A percentile compares a stretch with the other conserved stretches of the same genome.
phyloP scores from a whole-genome alignment of 345 rosid genomes.

The Syzygium grande region DNA sequence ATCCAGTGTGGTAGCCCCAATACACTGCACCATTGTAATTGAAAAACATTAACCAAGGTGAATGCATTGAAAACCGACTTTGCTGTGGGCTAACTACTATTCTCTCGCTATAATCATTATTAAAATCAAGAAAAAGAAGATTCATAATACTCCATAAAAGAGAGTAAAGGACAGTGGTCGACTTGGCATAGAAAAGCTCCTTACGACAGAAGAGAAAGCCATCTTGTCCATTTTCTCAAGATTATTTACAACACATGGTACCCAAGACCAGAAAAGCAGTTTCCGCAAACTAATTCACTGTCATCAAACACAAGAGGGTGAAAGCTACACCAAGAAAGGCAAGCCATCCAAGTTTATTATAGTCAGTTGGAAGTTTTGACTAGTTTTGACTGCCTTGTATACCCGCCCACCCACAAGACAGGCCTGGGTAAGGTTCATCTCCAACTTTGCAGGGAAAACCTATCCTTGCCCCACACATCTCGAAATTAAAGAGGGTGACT shows the following conservation, averaged over 20 bases:
- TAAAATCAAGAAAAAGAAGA: not conserved
- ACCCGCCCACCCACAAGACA: not conserved
- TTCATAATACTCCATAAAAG: not conserved
- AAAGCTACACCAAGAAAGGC: not conserved
- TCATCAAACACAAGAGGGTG: not conserved
- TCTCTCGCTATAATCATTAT: not conserved
- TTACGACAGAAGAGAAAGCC: not conserved
- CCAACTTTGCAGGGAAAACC: not conserved
- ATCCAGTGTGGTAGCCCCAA: slow-evolving; percentile 96
- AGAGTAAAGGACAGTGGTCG: not conserved
- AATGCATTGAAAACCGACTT: not conserved
- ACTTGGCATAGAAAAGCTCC: not conserved
- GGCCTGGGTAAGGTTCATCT: not conserved
- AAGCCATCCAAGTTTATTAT: not conserved
- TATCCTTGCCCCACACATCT: not conserved
- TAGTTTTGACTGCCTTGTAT: not conserved
- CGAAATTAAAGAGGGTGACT: not conserved
- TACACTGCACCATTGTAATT: slow-evolving; percentile 53
- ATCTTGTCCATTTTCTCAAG: not conserved
- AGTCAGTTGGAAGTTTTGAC: not conserved
- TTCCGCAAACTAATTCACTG: not conserved
- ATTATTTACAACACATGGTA: not conserved
- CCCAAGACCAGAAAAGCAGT: not conserved
- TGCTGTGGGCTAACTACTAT: not conserved
- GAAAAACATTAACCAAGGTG: not conserved